Evolutionary conservation across 495 filamentous ascomycete genomes (phyloP), one percentile per base, ranked within the genome.

Genomic region (Lepraria neglecta): DNA sequence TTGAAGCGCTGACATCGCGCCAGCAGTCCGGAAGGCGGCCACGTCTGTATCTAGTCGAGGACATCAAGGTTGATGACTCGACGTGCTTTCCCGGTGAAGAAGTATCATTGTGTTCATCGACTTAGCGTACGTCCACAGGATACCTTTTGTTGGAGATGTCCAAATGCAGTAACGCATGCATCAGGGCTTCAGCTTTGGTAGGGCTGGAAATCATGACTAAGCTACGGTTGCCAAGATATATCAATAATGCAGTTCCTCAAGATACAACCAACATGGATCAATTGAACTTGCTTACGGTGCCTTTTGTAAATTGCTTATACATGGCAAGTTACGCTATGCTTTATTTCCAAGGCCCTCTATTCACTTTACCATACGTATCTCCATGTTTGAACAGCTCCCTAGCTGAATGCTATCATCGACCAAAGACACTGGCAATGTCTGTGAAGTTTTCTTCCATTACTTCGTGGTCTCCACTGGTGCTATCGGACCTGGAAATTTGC

Each of bases 1-100:
- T 56, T 35, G 50, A 45, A 55, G 64, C 48, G 64, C 67, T 52
- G 58, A 69, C 67, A 69, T 69, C 17, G 38, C 55, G 61, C 58
- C 67, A 62, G 57, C 42, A 56, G 53, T 60, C 64, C 48, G 59
- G 57, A 38, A 55, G 61, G 28, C 52, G 58, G 19, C 38, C 35
- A 51, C 51, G 42, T 46, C 33, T 15, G 4, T 30, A 3, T 21
- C 3, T 19, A 33, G 12, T 51, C 6, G 51, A 64, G 60, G 21
- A 54, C 62, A 65, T 67, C 48, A 65, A 67, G 65, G 47, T 62
- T 28, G 5, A 12, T 40, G 12, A 9, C 9, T 53, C 38, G 58
- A 40, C 31, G 33, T 24, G 4, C 1, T 28, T 30, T 15, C 24
- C 15, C 17, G 40, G 21, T 60, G 47, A 52, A 33, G 5, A 17